Conservation (phyloP, 768 basidiomycete species). For the Tephrocybe rancida region DNA sequence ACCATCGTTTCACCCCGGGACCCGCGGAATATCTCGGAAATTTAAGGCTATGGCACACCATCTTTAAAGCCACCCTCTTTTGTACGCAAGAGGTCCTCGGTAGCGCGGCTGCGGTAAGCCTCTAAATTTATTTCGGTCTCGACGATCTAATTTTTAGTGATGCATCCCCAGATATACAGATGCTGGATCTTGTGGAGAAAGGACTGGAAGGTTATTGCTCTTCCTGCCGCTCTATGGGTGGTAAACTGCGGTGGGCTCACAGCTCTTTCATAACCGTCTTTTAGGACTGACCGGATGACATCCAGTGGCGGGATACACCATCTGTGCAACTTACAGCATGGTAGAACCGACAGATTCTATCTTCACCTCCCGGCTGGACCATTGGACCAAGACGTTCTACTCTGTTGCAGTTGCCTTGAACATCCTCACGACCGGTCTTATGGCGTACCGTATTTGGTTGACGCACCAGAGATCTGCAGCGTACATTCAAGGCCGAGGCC, state of each 20-base stretch:
- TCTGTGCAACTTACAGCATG: slow-evolving; percentile 7
- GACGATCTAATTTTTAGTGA: too few relatives aligned
- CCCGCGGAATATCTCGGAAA: slow-evolving; percentile 10
- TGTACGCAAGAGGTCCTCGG: slow-evolving; percentile 11
- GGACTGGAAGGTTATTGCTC: slow-evolving; percentile 3
- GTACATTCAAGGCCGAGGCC: background rate
- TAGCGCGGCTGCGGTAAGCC: slow-evolving; percentile 9
- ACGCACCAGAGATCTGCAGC: slow-evolving; percentile 3
- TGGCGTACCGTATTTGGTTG: slow-evolving; percentile 8
- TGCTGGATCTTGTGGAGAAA: slow-evolving; percentile 11
- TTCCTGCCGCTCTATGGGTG: slow-evolving; percentile 3
- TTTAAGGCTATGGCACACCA: slow-evolving; percentile 9
- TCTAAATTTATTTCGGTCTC: too few relatives aligned
- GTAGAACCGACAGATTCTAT: slow-evolving; percentile 12
- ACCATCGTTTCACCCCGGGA: slow-evolving; percentile 5
- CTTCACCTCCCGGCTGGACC: slow-evolving; percentile 6
- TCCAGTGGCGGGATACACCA: slow-evolving; percentile 6
- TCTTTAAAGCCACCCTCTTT: slow-evolving; percentile 12
- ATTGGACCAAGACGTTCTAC: slow-evolving; percentile 12
- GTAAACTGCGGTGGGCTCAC: slow-evolving; percentile 7
- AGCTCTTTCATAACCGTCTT: background rate
- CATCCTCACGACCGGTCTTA: slow-evolving; percentile 10
- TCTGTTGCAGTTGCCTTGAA: slow-evolving; percentile 10
- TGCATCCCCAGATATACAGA: slow-evolving; percentile 12
- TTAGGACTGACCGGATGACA: too few relatives aligned